Evolutionary conservation across 129 eudicot genomes (phyloP).

Genomic region (Glebionis coronaria): DNA sequence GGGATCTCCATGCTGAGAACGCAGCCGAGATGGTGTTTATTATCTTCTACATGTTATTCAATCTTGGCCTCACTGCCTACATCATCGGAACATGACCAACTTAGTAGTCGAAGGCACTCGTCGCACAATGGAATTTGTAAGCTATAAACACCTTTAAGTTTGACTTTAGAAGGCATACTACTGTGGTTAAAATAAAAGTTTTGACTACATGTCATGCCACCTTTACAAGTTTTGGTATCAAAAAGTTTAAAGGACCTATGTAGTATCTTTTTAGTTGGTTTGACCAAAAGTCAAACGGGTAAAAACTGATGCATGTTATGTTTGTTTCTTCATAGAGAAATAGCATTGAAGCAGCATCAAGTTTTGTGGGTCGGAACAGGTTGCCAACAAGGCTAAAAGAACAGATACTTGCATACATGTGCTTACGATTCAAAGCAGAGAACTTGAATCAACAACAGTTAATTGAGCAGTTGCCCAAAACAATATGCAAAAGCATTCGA

Average conservation of each 20-base stretch:
- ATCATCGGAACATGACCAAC: constrained; percentile 95
- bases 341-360: constrained; percentile 94
- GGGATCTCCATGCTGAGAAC: constrained; percentile 86
- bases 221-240: neutral
- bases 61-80: constrained; percentile 86
- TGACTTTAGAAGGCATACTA: constrained; percentile 3
- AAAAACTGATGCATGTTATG: constrained; percentile 1
- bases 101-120: constrained; percentile 96
- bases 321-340: constrained; percentile 53
- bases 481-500: constrained; percentile 75
- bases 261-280: constrained; percentile 12
- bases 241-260: neutral
- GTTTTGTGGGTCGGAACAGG: constrained; percentile 76
- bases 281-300: constrained; percentile 13
- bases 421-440: constrained; percentile 90
- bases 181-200: neutral
- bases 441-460: constrained; percentile 83
- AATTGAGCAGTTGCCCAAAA: constrained; percentile 80
- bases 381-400: constrained; percentile 77
- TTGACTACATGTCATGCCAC: constrained; percentile 2
- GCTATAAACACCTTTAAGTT: constrained; percentile 7
- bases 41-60: constrained; percentile 81
- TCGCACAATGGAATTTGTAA: constrained; percentile 95
- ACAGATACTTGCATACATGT: constrained; percentile 88
- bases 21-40: constrained; percentile 84